Conservation (phyloP, 805 yeast species). For the Candida stauntonica region DNA sequence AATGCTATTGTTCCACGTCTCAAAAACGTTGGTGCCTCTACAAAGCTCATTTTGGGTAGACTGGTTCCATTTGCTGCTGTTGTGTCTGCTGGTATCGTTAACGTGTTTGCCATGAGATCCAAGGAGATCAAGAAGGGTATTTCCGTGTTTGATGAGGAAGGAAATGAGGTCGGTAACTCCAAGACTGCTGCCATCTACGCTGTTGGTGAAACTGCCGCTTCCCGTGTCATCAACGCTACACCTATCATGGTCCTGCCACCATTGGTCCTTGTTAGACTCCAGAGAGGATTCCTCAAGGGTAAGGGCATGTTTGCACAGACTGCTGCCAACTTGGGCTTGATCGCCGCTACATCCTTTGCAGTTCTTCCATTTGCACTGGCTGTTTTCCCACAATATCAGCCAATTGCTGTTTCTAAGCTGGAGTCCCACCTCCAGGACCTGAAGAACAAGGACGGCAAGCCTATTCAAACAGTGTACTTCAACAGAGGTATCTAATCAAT, state of each 20-base stretch:
- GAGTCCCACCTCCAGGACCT: constrained; percentile 62
- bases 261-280: constrained; percentile 70
- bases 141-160: constrained; percentile 61
- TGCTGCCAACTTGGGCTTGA: constrained; percentile 76
- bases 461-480: constrained; percentile 64
- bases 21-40: constrained; percentile 60
- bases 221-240: constrained; percentile 92
- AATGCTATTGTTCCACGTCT: constrained; percentile 87
- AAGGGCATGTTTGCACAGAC: constrained; percentile 64
- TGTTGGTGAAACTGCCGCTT: constrained; percentile 94
- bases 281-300: constrained; percentile 62
- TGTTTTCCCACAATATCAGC: constrained; percentile 87
- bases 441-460: constrained; percentile 57
- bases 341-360: constrained; percentile 77
- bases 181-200: constrained; percentile 87
- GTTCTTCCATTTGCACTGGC: constrained; percentile 95
- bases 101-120: constrained; percentile 94
- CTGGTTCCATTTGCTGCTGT: constrained; percentile 98
- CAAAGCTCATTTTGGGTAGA: constrained; percentile 72
- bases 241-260: constrained; percentile 98
- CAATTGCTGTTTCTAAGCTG: constrained; percentile 50
- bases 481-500: constrained; percentile 88
- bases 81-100: constrained; percentile 93
- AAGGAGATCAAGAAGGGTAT: constrained; percentile 89
- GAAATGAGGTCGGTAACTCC: constrained; percentile 67